A percentile compares a stretch with the other conserved stretches of the same genome.
Evolutionary conservation across 140 eudicot genomes (phyloP).

Genomic region (Senecio squalidus): DNA sequence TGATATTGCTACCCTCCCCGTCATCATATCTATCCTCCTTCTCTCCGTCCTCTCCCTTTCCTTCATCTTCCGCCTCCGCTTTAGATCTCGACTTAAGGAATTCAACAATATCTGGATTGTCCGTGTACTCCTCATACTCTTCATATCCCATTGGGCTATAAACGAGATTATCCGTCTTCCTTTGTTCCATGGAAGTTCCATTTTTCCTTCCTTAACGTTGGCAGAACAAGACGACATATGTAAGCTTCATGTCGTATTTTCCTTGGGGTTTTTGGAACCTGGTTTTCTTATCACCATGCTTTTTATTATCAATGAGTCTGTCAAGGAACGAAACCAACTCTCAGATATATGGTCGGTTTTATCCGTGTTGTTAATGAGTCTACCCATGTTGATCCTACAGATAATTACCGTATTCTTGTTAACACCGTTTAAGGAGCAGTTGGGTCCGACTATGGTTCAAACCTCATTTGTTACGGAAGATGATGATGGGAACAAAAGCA

Average conservation of each 20-base stretch:
- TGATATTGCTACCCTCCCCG: conserved; percentile 31
- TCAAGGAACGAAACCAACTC: conserved; percentile 24
- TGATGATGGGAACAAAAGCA: background rate
- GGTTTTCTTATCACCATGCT: conserved; percentile 48
- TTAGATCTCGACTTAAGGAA: conserved; percentile 36
- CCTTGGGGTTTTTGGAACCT: conserved; percentile 56
- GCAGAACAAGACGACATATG: conserved; percentile 35
- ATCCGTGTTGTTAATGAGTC: conserved; percentile 24
- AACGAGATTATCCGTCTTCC: conserved; percentile 52
- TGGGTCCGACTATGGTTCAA: background rate
- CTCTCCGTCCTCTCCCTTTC: conserved; percentile 42
- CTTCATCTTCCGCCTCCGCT: conserved; percentile 39
- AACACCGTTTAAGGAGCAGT: conserved; percentile 22
- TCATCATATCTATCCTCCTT: conserved; percentile 36
- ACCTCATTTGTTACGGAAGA: background rate
- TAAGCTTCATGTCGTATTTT: conserved; percentile 40
- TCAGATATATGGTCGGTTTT: conserved; percentile 7
- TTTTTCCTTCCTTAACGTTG: conserved; percentile 22
- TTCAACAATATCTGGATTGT: conserved; percentile 49
- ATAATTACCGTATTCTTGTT: conserved; percentile 27
- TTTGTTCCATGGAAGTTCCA: conserved; percentile 10
- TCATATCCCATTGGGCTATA: conserved; percentile 37
- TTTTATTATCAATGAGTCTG: conserved; percentile 44
- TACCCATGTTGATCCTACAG: conserved; percentile 31
- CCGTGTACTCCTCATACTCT: conserved; percentile 39